phyloP scores from a whole-genome alignment of 1,284 basidiomycete genomes.

The Ustilago bromivora region DNA sequence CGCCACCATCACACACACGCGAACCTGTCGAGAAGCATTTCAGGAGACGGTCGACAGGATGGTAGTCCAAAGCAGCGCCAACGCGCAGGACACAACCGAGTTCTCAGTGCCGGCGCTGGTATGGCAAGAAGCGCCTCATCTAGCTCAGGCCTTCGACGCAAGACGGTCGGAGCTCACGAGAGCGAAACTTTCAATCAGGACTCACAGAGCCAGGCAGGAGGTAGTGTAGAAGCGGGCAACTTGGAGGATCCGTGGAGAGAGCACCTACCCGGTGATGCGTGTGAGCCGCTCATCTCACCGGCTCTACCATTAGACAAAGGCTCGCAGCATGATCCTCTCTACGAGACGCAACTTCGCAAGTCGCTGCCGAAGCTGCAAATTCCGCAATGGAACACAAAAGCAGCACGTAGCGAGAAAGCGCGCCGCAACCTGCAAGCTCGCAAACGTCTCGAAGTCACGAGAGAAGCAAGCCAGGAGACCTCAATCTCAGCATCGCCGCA shows the following conservation, averaged over 20 bases:
- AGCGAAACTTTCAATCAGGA: slow-evolving; percentile 5
- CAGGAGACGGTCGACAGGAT: slow-evolving; percentile 14
- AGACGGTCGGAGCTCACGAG: slow-evolving; percentile 34
- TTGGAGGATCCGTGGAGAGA: slow-evolving; percentile 62
- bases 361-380: slow-evolving; percentile 43
- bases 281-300: slow-evolving; percentile 50
- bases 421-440: slow-evolving; percentile 13
- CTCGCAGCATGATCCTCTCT: slow-evolving; percentile 10
- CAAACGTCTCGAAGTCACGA: not conserved
- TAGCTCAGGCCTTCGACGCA: slow-evolving; percentile 23
- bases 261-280: slow-evolving; percentile 47
- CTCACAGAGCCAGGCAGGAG: slow-evolving; percentile 1
- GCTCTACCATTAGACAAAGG: slow-evolving; percentile 30
- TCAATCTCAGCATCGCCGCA: slow-evolving; percentile 5
- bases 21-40: slow-evolving; percentile 16
- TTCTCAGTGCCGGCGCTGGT: slow-evolving; percentile 25
- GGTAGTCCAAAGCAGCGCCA: slow-evolving; percentile 20
- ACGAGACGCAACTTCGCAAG: slow-evolving; percentile 24
- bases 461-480: not conserved
- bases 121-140: slow-evolving; percentile 27
- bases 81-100: slow-evolving; percentile 28
- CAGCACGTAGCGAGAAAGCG: slow-evolving; percentile 25
- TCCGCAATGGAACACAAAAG: slow-evolving; percentile 44
- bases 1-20: slow-evolving; percentile 34
- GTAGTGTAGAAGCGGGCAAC: slow-evolving; percentile 31